These are phyloP conservation scores for Talaromyces sp. DNA, from an alignment of 2,329 filamentous ascomycete genomes.

Conservation along the genomic window DNA sequence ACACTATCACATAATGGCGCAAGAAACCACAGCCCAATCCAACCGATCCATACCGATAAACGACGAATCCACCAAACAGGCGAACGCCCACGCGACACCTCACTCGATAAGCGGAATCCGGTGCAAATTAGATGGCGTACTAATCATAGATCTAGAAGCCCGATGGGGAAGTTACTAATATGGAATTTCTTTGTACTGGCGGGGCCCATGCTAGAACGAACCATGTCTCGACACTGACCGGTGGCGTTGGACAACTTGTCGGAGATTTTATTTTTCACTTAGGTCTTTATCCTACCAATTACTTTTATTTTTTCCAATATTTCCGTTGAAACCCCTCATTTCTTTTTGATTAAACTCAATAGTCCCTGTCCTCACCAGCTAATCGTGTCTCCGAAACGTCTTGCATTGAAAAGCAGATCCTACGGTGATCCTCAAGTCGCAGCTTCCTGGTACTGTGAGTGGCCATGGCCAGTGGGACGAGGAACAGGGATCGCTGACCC, in stretches of 20 bases:
- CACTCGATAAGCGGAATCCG: neutral
- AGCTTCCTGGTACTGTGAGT: neutral
- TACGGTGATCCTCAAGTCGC: neutral
- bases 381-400: neutral
- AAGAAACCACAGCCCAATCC: neutral
- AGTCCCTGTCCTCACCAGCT: neutral
- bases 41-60: neutral
- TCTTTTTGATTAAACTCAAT: neutral
- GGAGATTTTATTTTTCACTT: neutral
- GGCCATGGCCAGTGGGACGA: neutral
- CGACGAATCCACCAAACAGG: neutral
- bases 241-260: neutral
- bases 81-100: neutral
- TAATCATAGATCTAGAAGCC: neutral
- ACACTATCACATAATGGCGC: neutral
- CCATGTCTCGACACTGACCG: neutral
- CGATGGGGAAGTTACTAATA: neutral
- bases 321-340: no score
- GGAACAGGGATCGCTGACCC: neutral
- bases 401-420: neutral
- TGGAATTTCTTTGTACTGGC: neutral
- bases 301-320: neutral
- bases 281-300: neutral
- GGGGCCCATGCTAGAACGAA: neutral
- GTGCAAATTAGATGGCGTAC: neutral